Evolutionary conservation across 805 yeast genomes (phyloP).

Genomic region (Myxozyma lipomycoides): DNA sequence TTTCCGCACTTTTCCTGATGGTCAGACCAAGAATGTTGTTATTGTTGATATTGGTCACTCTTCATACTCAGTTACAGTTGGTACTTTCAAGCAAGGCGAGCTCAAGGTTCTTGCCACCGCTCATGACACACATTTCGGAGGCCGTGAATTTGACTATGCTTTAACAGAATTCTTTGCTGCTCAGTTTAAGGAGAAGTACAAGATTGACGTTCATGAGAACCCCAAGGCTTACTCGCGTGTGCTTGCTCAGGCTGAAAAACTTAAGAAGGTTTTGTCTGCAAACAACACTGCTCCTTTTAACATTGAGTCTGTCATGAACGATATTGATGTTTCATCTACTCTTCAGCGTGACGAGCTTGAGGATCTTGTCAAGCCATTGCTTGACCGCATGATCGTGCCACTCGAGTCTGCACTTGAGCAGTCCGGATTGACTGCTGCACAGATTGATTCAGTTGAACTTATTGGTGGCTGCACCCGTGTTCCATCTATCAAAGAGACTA

Average conservation of each 20-base stretch:
- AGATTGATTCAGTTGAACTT: conserved; percentile 86
- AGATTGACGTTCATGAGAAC: conserved; percentile 79
- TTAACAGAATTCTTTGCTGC: conserved; percentile 93
- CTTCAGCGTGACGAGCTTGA: conserved; percentile 90
- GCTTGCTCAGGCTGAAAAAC: conserved; percentile 81
- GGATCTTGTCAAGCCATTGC: conserved; percentile 77
- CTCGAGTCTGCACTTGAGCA: conserved; percentile 74
- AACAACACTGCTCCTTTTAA: conserved; percentile 90
- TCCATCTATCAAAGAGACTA: conserved; percentile 81
- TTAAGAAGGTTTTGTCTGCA: conserved; percentile 95
- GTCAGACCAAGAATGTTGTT: conserved; percentile 74
- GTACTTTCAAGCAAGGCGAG: conserved; percentile 93
- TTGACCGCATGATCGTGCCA: conserved; percentile 72
- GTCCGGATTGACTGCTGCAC: conserved; percentile 68
- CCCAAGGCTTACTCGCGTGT: conserved; percentile 95
- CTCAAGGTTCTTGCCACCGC: conserved; percentile 88
- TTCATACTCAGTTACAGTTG: conserved; percentile 83
- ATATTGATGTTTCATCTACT: conserved; percentile 87
- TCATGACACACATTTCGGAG: conserved; percentile 95
- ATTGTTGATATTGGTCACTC: conserved; percentile 98
- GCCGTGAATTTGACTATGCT: conserved; percentile 92
- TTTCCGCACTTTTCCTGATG: conserved; percentile 94
- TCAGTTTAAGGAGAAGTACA: conserved; percentile 81
- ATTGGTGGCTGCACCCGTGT: conserved; percentile 99
- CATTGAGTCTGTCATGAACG: conserved; percentile 96